A percentile compares a stretch with the other conserved stretches of the same genome.
Conservation (phyloP, 768 basidiomycete genomes). For the Fomitopsis pulvina region DNA sequence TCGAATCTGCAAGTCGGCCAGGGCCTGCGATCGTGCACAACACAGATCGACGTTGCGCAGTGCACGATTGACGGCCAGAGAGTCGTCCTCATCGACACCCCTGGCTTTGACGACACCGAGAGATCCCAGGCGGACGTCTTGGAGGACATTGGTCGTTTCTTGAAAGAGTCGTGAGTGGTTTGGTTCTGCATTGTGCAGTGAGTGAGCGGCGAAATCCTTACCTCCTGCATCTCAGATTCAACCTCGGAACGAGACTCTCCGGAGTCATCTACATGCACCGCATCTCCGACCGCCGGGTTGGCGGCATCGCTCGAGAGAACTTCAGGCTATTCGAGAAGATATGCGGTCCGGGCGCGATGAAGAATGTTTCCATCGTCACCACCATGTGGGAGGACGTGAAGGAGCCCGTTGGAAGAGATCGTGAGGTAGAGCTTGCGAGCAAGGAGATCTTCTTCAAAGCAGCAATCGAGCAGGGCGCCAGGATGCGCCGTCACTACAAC, state of each 20-base stretch:
- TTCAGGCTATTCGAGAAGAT: slow-evolving; percentile 29
- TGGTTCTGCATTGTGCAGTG: background rate
- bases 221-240: slow-evolving; percentile 5
- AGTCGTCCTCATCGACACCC: slow-evolving; percentile 13
- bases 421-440: slow-evolving; percentile 11
- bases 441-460: slow-evolving; percentile 11
- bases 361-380: slow-evolving; percentile 29
- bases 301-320: slow-evolving; percentile 26
- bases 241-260: slow-evolving; percentile 11
- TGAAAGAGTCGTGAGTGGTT: background rate
- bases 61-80: background rate
- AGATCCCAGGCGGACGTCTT: slow-evolving; percentile 3
- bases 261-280: slow-evolving; percentile 31
- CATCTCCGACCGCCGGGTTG: slow-evolving; percentile 29
- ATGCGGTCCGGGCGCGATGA: slow-evolving; percentile 26
- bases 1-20: slow-evolving; percentile 7
- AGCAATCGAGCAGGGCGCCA: slow-evolving; percentile 6
- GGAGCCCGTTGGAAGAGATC: background rate
- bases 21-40: slow-evolving; percentile 12
- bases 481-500: slow-evolving; percentile 7
- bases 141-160: background rate
- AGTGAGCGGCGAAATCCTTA: background rate
- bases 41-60: background rate
- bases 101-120: slow-evolving; percentile 14
- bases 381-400: slow-evolving; percentile 31